Evolutionary conservation across 768 basidiomycete genomes (phyloP).

Genomic region (Termitomyces sp.): DNA sequence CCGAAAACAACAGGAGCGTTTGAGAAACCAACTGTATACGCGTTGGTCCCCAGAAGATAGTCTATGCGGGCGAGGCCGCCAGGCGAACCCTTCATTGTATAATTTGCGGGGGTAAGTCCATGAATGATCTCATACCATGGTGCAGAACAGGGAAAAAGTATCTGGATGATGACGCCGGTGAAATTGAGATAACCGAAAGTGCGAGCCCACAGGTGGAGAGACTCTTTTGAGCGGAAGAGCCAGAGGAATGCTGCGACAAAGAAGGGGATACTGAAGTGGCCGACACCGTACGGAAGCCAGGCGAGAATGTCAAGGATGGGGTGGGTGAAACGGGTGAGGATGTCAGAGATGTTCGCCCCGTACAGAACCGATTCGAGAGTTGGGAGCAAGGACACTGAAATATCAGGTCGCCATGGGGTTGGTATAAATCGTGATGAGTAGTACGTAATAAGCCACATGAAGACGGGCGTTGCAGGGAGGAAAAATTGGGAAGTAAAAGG

Average conservation of each 20-base stretch:
- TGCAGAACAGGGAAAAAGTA: conserved; percentile 87
- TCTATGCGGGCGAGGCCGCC: conserved; percentile 94
- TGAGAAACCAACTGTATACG: conserved; percentile 78
- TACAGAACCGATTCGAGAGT: conserved; percentile 94
- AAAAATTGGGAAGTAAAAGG: conserved; percentile 92
- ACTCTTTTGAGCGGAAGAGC: conserved; percentile 81
- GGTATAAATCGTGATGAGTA: conserved; percentile 89
- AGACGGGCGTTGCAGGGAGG: conserved; percentile 80
- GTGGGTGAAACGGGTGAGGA: conserved; percentile 92
- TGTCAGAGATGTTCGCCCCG: conserved; percentile 96
- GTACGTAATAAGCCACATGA: conserved; percentile 82
- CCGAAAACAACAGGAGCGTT: conserved; percentile 93
- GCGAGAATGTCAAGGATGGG: conserved; percentile 89
- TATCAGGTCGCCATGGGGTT: conserved; percentile 63
- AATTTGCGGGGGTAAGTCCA: conserved; percentile 92
- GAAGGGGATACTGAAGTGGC: conserved; percentile 86
- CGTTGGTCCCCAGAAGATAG: conserved; percentile 67
- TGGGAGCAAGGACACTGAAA: conserved; percentile 90
- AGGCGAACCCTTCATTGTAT: conserved; percentile 86
- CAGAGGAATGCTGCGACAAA: conserved; percentile 81
- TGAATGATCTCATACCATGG: conserved; percentile 99
- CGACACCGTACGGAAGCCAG: conserved; percentile 96
- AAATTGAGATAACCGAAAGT: conserved; percentile 94
- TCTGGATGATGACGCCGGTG: conserved; percentile 81
- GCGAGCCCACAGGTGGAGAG: conserved; percentile 78